phyloP scores from a whole-genome alignment of 2,329 filamentous ascomycete genomes.

The Ascochyta koolunga region DNA sequence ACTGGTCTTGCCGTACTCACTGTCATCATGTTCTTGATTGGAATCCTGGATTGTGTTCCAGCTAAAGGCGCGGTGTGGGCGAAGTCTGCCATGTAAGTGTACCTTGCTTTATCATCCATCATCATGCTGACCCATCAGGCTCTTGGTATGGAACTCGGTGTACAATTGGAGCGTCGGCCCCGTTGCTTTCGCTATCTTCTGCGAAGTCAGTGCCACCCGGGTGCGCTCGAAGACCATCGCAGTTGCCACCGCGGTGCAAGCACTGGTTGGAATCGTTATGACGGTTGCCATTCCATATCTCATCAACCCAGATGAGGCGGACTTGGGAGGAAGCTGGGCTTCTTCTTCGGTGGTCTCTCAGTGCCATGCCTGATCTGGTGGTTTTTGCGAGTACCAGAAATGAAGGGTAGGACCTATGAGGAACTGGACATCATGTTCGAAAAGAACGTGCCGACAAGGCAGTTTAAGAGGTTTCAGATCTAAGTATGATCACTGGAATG shows the following conservation, averaged over 20 bases:
- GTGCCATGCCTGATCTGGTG: conserved; percentile 38
- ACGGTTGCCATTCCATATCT: conserved; percentile 47
- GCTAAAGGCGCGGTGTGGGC: conserved; percentile 41
- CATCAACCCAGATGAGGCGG: conserved; percentile 48
- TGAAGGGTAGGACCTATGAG: conserved; percentile 46
- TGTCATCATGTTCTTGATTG: conserved; percentile 74
- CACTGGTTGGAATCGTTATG: conserved; percentile 42
- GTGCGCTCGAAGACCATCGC: conserved; percentile 81
- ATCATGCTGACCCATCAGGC: conserved; percentile 5
- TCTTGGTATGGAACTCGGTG: conserved; percentile 54
- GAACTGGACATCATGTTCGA: conserved; percentile 50
- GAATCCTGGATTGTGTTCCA: conserved; percentile 71
- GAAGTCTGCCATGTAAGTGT: conserved; percentile 44
- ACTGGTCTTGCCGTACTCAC: conserved; percentile 60
- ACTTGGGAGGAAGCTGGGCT: conserved; percentile 48
- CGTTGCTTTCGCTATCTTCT: conserved; percentile 83
- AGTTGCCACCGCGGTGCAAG: conserved; percentile 61
- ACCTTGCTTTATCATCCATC: neutral
- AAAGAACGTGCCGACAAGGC: conserved; percentile 22
- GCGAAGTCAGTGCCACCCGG: conserved; percentile 75
- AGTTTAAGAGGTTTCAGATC: conserved; percentile 14
- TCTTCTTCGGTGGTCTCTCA: conserved; percentile 47
- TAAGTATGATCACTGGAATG: neutral
- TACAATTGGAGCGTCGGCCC: conserved; percentile 87
- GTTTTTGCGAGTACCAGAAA: conserved; percentile 49